These are phyloP conservation scores for Dicorynia guianensis DNA, from an alignment of 306 rosid genomes.

Conservation along the genomic window DNA sequence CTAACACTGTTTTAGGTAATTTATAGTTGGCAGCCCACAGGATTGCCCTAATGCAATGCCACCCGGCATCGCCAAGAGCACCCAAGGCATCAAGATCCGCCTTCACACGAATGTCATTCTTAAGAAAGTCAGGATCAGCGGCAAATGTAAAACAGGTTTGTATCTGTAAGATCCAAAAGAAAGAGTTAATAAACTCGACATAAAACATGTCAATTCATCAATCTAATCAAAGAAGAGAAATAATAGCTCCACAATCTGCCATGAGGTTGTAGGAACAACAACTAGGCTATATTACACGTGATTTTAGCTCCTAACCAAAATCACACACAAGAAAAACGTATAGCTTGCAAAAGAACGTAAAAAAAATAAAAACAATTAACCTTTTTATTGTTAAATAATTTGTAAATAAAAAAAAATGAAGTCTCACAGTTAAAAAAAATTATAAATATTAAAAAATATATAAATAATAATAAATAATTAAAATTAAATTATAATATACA, in stretches of 20 bases:
- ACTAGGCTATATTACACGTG: no score
- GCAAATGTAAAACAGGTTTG: background rate
- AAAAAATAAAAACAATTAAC: background rate
- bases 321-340: background rate
- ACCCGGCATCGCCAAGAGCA: background rate
- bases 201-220: slow-evolving; percentile 7
- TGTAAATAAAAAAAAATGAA: no score
- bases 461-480: no score
- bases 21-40: slow-evolving; percentile 2
- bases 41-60: background rate
- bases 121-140: background rate
- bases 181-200: no score
- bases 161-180: background rate
- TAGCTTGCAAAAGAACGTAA: background rate
- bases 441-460: no score
- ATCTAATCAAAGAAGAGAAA: background rate
- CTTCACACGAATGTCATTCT: background rate
- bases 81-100: background rate
- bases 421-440: no score
- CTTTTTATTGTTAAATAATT: no score
- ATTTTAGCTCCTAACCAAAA: background rate
- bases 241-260: no score
- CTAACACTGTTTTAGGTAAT: background rate
- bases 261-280: no score
- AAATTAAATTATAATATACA: no score